A percentile compares a stretch with the other conserved stretches of the same genome.
These are phyloP conservation scores for Populus hybrid DNA, from an alignment of 441 rosid species.

Conservation along the genomic window DNA sequence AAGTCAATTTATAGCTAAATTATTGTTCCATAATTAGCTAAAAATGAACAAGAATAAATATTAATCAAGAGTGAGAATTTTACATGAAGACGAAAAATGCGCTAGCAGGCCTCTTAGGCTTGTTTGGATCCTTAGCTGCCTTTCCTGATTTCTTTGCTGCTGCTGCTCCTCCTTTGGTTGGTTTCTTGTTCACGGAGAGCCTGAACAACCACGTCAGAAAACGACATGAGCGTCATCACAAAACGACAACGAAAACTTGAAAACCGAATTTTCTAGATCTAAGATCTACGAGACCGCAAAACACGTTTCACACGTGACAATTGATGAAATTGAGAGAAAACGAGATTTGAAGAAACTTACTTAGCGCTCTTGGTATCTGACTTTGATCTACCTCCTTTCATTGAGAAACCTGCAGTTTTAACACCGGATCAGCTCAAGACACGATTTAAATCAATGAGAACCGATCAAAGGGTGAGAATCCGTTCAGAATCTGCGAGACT, in stretches of 20 bases:
- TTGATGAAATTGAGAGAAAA: not conserved
- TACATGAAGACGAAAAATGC: conserved; percentile 99
- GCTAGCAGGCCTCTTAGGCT: conserved; percentile 95
- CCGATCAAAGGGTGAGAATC: not conserved
- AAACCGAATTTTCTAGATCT: conserved; percentile 29
- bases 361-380: conserved; percentile 63
- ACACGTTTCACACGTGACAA: not conserved
- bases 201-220: conserved; percentile 19
- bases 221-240: not conserved
- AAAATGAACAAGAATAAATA: not conserved
- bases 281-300: conserved; percentile 9
- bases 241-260: not conserved
- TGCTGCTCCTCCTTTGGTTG: conserved; percentile 28
- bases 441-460: not conserved
- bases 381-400: conserved; percentile 91
- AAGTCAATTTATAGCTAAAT: not conserved
- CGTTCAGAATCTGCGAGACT: not conserved
- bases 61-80: not conserved
- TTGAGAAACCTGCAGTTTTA: conserved; percentile 47
- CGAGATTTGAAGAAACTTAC: conserved; percentile 34
- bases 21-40: not conserved
- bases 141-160: conserved; percentile 35
- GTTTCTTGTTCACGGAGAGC: conserved; percentile 84
- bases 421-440: conserved; percentile 30
- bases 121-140: conserved; percentile 89